phyloP scores from a whole-genome alignment of 441 rosid genomes.

The Populus hybrid region DNA sequence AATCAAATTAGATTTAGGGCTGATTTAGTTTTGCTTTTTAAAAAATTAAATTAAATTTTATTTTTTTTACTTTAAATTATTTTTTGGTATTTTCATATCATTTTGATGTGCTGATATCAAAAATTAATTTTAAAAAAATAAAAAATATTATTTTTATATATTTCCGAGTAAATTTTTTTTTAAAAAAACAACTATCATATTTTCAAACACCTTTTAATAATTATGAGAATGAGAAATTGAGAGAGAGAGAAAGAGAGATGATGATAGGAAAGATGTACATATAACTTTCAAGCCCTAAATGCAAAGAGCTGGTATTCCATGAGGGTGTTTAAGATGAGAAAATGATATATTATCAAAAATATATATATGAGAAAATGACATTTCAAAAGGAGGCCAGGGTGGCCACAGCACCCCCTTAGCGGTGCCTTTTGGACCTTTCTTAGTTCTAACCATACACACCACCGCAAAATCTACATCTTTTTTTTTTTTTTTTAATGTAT shows the following conservation, averaged over 20 bases:
- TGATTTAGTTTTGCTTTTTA: too few relatives aligned
- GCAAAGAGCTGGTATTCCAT: constrained; percentile 12
- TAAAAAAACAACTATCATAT: too few relatives aligned
- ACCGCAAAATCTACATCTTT: too few relatives aligned
- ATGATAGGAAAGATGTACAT: constrained; percentile 39
- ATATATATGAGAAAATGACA: constrained; percentile 54
- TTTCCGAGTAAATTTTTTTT: too few relatives aligned
- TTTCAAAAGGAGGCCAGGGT: constrained; percentile 51
- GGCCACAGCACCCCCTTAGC: constrained; percentile 42
- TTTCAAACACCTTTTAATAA: too few relatives aligned
- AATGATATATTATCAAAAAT: constrained; percentile 43
- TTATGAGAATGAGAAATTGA: neutral
- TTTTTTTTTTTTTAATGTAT: neutral
- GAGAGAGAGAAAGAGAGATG: constrained; percentile 9
- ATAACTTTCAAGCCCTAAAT: constrained; percentile 46
- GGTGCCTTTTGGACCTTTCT: constrained; percentile 56
- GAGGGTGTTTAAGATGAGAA: constrained; percentile 49
- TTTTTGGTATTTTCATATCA: too few relatives aligned
- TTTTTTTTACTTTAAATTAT: too few relatives aligned
- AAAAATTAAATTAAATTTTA: too few relatives aligned
- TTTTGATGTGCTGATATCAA: too few relatives aligned
- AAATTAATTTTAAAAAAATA: too few relatives aligned
- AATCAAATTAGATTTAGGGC: too few relatives aligned
- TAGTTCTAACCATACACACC: constrained; percentile 6
- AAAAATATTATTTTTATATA: too few relatives aligned